These are phyloP conservation scores for Sisymbrium irio DNA, from an alignment of 345 rosid species.

Conservation along the genomic window DNA sequence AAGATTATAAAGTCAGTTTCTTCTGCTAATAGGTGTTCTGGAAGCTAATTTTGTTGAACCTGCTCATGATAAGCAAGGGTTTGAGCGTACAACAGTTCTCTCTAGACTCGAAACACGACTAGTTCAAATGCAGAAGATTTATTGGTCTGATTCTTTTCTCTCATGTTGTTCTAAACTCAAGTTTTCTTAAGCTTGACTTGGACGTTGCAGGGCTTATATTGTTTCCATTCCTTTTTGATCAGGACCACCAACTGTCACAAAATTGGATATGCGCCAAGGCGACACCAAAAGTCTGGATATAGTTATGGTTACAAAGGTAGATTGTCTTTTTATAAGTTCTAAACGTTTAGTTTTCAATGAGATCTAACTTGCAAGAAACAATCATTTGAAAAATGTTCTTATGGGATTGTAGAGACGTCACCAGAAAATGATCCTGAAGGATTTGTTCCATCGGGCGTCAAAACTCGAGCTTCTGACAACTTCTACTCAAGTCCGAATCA, in stretches of 20 bases:
- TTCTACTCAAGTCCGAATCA: constrained; percentile 22
- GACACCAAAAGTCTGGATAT: constrained; percentile 37
- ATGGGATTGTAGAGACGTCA: constrained; percentile 44
- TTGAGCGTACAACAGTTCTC: constrained; percentile 89
- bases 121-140: constrained; percentile 75
- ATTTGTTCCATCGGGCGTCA: constrained; percentile 31
- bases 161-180: background rate
- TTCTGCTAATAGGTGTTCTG: constrained; percentile 59
- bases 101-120: constrained; percentile 77
- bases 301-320: constrained; percentile 49
- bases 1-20: constrained; percentile 20
- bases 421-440: constrained; percentile 36
- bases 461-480: constrained; percentile 42
- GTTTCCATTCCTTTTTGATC: constrained; percentile 7
- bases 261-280: constrained; percentile 77
- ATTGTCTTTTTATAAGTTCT: background rate
- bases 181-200: constrained; percentile 1
- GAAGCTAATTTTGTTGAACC: constrained; percentile 98
- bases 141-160: constrained; percentile 56
- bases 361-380: background rate
- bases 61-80: constrained; percentile 97
- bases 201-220: constrained; percentile 15
- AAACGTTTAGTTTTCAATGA: constrained; percentile 1
- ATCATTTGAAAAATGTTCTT: constrained; percentile 23
- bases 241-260: constrained; percentile 68